Evolutionary conservation across 192 early-diverging fungal genomes (phyloP).

Genomic region (Coemansia sp.): DNA sequence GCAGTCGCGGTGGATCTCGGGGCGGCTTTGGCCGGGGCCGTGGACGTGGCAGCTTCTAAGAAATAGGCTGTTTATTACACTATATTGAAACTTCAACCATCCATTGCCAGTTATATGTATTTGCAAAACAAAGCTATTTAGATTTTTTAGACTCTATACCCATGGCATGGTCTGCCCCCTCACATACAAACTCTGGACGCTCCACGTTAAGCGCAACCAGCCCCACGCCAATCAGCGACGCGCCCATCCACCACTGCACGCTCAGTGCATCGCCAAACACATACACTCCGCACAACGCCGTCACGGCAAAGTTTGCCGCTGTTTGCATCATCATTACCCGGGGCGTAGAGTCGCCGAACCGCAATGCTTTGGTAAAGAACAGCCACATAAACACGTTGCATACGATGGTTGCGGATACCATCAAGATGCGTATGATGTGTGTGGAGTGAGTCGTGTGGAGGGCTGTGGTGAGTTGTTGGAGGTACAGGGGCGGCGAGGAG

Average conservation of each 20-base stretch:
- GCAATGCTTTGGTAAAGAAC: conserved; percentile 80
- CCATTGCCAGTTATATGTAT: too few species aligned
- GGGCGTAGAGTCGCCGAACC: conserved; percentile 68
- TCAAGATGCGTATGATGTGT: conserved; percentile 40
- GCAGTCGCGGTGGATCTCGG: conserved; percentile 43
- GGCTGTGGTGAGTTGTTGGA: conserved; percentile 18
- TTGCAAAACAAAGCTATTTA: background rate
- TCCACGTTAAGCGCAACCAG: conserved; percentile 35
- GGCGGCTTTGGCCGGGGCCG: conserved; percentile 42
- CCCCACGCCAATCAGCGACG: conserved; percentile 62
- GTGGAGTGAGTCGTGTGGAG: conserved; percentile 18
- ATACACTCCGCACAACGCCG: conserved; percentile 68
- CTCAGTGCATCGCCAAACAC: conserved; percentile 74
- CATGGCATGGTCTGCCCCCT: conserved; percentile 9
- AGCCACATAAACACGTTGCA: conserved; percentile 89
- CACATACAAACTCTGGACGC: conserved; percentile 12
- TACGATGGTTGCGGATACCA: conserved; percentile 62
- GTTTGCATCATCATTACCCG: conserved; percentile 79
- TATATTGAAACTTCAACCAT: too few species aligned
- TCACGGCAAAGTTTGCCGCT: conserved; percentile 72
- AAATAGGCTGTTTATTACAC: background rate
- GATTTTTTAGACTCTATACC: conserved; percentile 7
- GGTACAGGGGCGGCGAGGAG: conserved; percentile 19
- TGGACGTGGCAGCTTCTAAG: conserved; percentile 47
- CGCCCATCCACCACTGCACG: conserved; percentile 85